Evolutionary conservation across 495 filamentous ascomycete genomes (phyloP).

Genomic region (Neurospora sp.): DNA sequence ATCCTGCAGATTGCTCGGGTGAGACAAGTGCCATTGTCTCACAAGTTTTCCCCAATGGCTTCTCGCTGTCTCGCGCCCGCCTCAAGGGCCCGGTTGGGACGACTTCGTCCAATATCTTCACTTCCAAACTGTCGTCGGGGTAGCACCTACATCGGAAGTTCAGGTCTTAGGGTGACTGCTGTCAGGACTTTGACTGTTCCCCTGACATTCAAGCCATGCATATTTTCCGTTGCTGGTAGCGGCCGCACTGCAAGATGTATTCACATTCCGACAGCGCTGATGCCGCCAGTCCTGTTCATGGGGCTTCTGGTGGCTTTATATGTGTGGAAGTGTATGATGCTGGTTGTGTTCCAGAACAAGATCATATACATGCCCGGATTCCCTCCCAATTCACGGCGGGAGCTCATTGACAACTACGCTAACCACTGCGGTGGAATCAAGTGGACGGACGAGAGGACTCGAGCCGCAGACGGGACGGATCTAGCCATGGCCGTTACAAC

Average conservation of each 20-base stretch:
- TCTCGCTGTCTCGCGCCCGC: background rate
- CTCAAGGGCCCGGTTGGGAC: conserved; percentile 2
- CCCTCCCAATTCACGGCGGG: conserved; percentile 48
- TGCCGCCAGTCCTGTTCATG: conserved; percentile 56
- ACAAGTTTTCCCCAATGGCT: background rate
- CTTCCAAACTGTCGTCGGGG: background rate
- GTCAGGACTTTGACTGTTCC: background rate
- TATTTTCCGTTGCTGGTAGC: background rate
- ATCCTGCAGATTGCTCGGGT: conserved; percentile 9
- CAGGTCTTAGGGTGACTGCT: conserved; percentile 3
- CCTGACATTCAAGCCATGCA: background rate
- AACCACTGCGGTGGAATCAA: conserved; percentile 44
- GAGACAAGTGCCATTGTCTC: conserved; percentile 7
- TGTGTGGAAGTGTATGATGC: conserved; percentile 74
- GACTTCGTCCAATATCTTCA: background rate
- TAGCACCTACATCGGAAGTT: background rate
- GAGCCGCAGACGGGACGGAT: conserved; percentile 49
- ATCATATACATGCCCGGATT: conserved; percentile 74
- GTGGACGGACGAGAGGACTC: conserved; percentile 51
- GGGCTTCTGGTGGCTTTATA: conserved; percentile 59
- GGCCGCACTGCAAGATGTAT: conserved; percentile 14
- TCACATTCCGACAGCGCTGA: conserved; percentile 43
- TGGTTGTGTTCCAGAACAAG: conserved; percentile 72
- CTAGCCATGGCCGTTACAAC: conserved; percentile 46
- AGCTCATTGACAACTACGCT: conserved; percentile 53